A percentile compares a stretch with the other conserved stretches of the same genome.
phyloP scores from a whole-genome alignment of 2,329 filamentous ascomycete species.

The Monilinia fructicola region DNA sequence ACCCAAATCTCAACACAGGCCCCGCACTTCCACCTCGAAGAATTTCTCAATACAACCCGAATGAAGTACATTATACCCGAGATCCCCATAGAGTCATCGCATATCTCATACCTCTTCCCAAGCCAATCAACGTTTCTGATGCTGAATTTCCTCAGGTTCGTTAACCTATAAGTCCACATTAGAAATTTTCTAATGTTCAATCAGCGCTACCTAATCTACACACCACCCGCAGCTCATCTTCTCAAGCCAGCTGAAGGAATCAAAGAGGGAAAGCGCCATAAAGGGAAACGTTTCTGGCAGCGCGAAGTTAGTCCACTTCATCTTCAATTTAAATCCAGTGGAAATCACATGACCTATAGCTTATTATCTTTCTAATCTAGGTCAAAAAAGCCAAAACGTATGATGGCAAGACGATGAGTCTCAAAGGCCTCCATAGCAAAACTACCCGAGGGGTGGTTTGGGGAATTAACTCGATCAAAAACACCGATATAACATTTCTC shows the following conservation, averaged over 20 bases:
- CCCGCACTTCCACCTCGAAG: conserved; percentile 18
- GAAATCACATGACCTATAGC: background rate
- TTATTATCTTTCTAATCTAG: conserved; percentile 10
- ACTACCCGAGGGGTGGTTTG: conserved; percentile 24
- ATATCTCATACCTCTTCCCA: conserved; percentile 27
- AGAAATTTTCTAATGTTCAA: background rate
- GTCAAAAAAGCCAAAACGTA: conserved; percentile 27
- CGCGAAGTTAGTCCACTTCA: conserved; percentile 22
- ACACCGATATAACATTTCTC: conserved; percentile 28
- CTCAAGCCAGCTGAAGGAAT: conserved; percentile 25
- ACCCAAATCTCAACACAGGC: background rate
- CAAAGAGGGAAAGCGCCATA: conserved; percentile 25
- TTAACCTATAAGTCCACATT: background rate
- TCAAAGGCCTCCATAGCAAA: conserved; percentile 27
- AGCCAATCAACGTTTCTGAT: conserved; percentile 20
- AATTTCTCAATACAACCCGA: conserved; percentile 9
- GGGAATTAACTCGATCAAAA: conserved; percentile 24
- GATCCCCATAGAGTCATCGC: conserved; percentile 25
- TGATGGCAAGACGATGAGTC: conserved; percentile 26
- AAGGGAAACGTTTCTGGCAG: conserved; percentile 24
- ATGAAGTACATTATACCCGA: conserved; percentile 23
- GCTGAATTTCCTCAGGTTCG: conserved; percentile 18
- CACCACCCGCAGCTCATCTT: conserved; percentile 25
- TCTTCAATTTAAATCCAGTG: background rate
- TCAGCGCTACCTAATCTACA: conserved; percentile 27